These are phyloP conservation scores for Solanum pimpinellifolium DNA, from an alignment of 257 asterid species.

Conservation along the genomic window DNA sequence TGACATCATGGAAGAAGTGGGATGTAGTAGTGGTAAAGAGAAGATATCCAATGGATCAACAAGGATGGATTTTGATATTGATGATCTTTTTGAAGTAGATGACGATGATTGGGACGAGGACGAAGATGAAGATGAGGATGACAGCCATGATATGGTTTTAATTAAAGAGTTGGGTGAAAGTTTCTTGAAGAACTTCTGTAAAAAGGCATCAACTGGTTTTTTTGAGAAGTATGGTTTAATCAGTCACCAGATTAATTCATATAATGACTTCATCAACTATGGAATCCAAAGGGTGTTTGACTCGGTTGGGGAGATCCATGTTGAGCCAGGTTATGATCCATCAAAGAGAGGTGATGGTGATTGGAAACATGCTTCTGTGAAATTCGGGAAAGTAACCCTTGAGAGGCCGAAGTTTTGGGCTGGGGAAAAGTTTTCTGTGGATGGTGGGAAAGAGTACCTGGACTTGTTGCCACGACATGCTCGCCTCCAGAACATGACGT, in stretches of 20 bases:
- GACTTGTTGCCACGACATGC: conserved; percentile 73
- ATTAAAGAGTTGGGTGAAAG: conserved; percentile 14
- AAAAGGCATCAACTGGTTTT: conserved; percentile 57
- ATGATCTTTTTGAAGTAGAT: conserved; percentile 35
- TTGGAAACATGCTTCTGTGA: conserved; percentile 68
- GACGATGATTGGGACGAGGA: conserved; percentile 52
- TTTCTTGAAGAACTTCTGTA: conserved; percentile 40
- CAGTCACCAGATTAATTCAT: conserved; percentile 81
- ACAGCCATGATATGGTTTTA: conserved; percentile 19
- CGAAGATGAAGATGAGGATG: conserved; percentile 20
- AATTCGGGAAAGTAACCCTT: conserved; percentile 68
- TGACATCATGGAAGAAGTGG: conserved; percentile 5
- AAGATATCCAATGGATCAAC: conserved; percentile 4
- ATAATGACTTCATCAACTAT: conserved; percentile 50
- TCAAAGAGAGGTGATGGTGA: conserved; percentile 74
- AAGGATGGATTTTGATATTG: conserved; percentile 12
- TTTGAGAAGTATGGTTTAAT: conserved; percentile 69
- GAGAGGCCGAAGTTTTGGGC: conserved; percentile 51
- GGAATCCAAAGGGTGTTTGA: conserved; percentile 71
- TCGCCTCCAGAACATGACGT: conserved; percentile 86
- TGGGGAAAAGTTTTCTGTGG: conserved; percentile 47
- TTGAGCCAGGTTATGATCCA: conserved; percentile 79
- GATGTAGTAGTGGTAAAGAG: conserved; percentile 8
- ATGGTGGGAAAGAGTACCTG: conserved; percentile 36
- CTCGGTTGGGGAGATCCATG: conserved; percentile 61